A percentile compares a stretch with the other conserved stretches of the same genome.
These are phyloP conservation scores for Pseudopithomyces chartarum DNA, from an alignment of 2,329 filamentous ascomycete species.

Conservation along the genomic window DNA sequence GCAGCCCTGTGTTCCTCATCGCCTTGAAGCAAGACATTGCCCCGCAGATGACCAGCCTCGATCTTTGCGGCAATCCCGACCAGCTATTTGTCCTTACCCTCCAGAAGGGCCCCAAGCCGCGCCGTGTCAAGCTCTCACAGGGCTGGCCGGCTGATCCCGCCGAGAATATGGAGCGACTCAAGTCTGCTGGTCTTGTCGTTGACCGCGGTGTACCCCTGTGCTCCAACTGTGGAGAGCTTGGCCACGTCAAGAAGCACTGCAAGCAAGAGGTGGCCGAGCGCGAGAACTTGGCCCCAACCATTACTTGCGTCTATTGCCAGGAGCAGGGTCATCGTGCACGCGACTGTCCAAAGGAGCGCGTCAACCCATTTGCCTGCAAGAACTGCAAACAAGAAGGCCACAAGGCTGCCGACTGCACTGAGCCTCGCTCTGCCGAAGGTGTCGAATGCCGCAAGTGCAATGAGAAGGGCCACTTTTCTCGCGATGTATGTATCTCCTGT, in stretches of 20 bases:
- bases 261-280: constrained; percentile 61
- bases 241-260: constrained; percentile 67
- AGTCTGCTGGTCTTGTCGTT: constrained; percentile 68
- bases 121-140: constrained; percentile 56
- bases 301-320: constrained; percentile 70
- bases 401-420: constrained; percentile 46
- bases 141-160: constrained; percentile 63
- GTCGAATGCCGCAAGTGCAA: constrained; percentile 70
- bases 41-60: constrained; percentile 55
- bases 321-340: constrained; percentile 69
- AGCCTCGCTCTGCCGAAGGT: constrained; percentile 56
- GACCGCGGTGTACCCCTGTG: constrained; percentile 65
- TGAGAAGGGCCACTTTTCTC: constrained; percentile 52
- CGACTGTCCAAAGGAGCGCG: constrained; percentile 62
- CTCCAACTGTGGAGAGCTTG: constrained; percentile 66
- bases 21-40: constrained; percentile 53
- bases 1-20: constrained; percentile 57
- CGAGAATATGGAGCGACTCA: constrained; percentile 68
- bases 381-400: constrained; percentile 64
- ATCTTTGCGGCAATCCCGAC: constrained; percentile 61
- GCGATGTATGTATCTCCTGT: constrained; percentile 22
- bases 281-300: constrained; percentile 47
- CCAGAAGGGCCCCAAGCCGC: constrained; percentile 64
- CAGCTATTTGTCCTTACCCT: constrained; percentile 69
- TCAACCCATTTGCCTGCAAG: constrained; percentile 69